A percentile compares a stretch with the other conserved stretches of the same genome.
Conservation (phyloP, 2,329 filamentous ascomycete species). For the Catunica adiposa region DNA sequence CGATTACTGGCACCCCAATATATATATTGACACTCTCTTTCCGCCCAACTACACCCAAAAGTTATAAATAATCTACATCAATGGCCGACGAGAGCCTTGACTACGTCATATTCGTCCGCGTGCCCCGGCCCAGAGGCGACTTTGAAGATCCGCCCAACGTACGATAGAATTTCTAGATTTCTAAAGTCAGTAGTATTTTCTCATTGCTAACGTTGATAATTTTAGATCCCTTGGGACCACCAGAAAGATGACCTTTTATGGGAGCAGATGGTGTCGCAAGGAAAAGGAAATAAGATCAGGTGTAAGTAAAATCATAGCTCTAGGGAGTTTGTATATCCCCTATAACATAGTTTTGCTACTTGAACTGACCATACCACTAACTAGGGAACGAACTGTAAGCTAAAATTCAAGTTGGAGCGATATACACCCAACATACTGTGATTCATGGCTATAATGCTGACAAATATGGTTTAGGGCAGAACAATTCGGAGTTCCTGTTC, state of each 20-base stretch:
- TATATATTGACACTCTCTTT: no score
- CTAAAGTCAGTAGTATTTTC: no score
- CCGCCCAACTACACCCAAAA: no score
- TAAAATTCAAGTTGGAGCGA: neutral
- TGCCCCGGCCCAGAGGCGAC: conserved; percentile 74
- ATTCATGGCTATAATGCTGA: no score
- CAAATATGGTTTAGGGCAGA: conserved; percentile 35
- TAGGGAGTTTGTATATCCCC: neutral
- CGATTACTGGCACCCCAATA: no score
- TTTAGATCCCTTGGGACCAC: conserved; percentile 51
- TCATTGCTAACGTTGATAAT: neutral
- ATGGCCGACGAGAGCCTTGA: conserved; percentile 17
- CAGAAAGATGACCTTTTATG: conserved; percentile 77
- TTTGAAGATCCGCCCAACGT: conserved; percentile 85
- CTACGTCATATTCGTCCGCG: conserved; percentile 67
- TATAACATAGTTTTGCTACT: conserved; percentile 17
- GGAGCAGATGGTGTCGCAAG: conserved; percentile 70
- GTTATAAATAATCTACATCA: neutral
- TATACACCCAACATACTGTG: neutral
- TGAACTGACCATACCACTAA: conserved; percentile 1
- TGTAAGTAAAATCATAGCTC: conserved; percentile 37
- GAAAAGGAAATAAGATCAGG: conserved; percentile 62
- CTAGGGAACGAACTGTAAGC: conserved; percentile 62
- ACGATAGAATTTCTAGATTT: conserved; percentile 20
- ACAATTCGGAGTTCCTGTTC: conserved; percentile 67